Evolutionary conservation across 192 early-diverging fungal genomes (phyloP), one percentile per base, ranked within the genome.

Genomic region (Hyaloraphidium curvatum): DNA sequence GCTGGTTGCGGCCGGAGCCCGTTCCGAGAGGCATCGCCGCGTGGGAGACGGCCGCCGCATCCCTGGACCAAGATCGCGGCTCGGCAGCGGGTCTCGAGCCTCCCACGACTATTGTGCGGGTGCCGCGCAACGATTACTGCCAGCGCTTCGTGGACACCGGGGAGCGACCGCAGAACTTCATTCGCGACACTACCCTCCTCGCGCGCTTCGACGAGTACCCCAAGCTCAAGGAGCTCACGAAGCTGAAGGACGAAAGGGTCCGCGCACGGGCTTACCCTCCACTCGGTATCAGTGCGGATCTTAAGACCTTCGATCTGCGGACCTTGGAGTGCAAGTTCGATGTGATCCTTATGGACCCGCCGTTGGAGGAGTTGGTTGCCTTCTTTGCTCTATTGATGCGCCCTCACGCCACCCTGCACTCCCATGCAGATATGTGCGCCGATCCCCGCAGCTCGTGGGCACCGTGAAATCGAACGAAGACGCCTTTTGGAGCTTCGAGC

Each of bases 311-410:
- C 41, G 64, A 77, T 28, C 59, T 76, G 40, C 53, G 58, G 25
- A 53, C 37, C 1, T 51, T 77, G 16, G 64, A 63, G 13, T 50
- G 40, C 2, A 59, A 66, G 52, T 59, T 59, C 51, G 78, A 80
- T 59, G 77, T 80, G 17, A 76, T 80, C 40, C 55, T 80, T 1
- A 63, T 80, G 31, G 78, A 80, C 55, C 78, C 75, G 14, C 73
- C 73, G 11, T 52, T 74, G 50, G 53, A 63, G 55, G 75, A 78
- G 63, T 74, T 63, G 25, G 67, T 55, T 22, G 30, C 41, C 17
- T 16, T 11, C 2, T 27, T 54, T 39, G 55, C 48, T 29, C 51
- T 13, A 7, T 35, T 7, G 43, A 65, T 25, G 1, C 33, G n/a
- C n/a, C n/a, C n/a, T n/a, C n/a, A n/a, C n/a, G n/a, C n/a, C n/a